Evolutionary conservation across 169 alveolate species (phyloP).

Genomic region (Plasmodium vivax): DNA sequence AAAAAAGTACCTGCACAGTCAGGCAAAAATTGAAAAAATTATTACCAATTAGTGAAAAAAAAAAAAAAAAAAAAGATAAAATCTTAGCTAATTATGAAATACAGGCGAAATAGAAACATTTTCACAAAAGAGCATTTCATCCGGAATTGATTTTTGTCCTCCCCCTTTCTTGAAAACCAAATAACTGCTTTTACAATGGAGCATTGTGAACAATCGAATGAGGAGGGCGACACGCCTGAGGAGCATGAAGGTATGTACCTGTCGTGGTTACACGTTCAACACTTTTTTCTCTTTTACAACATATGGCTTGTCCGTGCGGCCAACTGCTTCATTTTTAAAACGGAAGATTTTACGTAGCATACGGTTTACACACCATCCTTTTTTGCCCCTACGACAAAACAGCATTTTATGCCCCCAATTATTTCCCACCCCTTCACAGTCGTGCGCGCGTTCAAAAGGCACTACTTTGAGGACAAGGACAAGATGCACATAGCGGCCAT

Average conservation of each 20-base stretch:
- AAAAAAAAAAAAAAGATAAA: conserved; percentile 11
- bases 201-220: background rate
- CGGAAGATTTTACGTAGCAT: background rate
- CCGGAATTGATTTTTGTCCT: background rate
- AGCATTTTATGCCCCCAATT: background rate
- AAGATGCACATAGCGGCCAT: conserved; percentile 67
- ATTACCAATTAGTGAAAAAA: background rate
- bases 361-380: background rate
- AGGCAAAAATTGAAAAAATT: background rate
- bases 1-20: background rate
- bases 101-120: background rate
- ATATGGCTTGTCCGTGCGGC: background rate
- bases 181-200: conserved; percentile 25
- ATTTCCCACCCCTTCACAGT: conserved; percentile 8
- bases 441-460: conserved; percentile 38
- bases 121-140: background rate
- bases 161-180: background rate
- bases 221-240: conserved; percentile 20
- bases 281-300: background rate
- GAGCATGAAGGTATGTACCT: conserved; percentile 63
- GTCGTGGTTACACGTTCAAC: conserved; percentile 7
- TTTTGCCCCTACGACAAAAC: background rate
- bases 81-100: background rate
- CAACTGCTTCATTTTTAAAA: background rate
- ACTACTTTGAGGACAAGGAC: conserved; percentile 54